phyloP scores from a whole-genome alignment of 768 basidiomycete genomes.

The Tricholoma hemisulphureum region DNA sequence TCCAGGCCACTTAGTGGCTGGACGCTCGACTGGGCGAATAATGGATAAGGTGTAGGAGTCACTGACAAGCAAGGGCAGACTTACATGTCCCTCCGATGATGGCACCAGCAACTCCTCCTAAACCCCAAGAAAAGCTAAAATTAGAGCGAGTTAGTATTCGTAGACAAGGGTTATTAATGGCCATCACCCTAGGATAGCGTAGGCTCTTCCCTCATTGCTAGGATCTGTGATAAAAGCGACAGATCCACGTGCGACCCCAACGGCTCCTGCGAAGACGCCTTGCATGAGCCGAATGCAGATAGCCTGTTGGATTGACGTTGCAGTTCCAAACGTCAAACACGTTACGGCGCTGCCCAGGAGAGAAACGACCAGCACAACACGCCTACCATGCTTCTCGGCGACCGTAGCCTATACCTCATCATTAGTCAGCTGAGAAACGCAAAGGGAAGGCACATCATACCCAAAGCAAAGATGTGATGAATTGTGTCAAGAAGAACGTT shows the following conservation, averaged over 20 bases:
- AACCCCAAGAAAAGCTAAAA: slow-evolving; percentile 87
- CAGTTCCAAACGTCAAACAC: slow-evolving; percentile 75
- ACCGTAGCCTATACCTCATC: slow-evolving; percentile 69
- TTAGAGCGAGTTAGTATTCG: background rate
- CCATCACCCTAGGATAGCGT: slow-evolving; percentile 82
- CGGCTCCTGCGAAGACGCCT: slow-evolving; percentile 89
- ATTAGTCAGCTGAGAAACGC: slow-evolving; percentile 14
- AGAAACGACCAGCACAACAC: slow-evolving; percentile 81
- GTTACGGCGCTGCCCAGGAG: slow-evolving; percentile 83
- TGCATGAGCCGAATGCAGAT: slow-evolving; percentile 84
- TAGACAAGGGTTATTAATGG: background rate
- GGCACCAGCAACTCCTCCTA: slow-evolving; percentile 91
- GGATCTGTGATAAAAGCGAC: slow-evolving; percentile 86
- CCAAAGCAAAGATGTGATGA: slow-evolving; percentile 93
- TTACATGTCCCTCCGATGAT: slow-evolving; percentile 81
- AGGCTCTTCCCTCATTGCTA: slow-evolving; percentile 92
- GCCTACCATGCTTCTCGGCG: slow-evolving; percentile 86
- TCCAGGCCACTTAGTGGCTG: slow-evolving; percentile 82
- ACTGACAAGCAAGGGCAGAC: slow-evolving; percentile 27
- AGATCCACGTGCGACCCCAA: slow-evolving; percentile 90
- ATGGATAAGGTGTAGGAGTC: slow-evolving; percentile 9
- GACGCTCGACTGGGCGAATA: slow-evolving; percentile 65
- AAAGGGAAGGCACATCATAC: slow-evolving; percentile 32
- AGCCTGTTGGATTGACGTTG: slow-evolving; percentile 73
- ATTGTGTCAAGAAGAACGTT: slow-evolving; percentile 92